Evolutionary conservation across 2,329 filamentous ascomycete species (phyloP).

Genomic region (Calonectria fujianensis): DNA sequence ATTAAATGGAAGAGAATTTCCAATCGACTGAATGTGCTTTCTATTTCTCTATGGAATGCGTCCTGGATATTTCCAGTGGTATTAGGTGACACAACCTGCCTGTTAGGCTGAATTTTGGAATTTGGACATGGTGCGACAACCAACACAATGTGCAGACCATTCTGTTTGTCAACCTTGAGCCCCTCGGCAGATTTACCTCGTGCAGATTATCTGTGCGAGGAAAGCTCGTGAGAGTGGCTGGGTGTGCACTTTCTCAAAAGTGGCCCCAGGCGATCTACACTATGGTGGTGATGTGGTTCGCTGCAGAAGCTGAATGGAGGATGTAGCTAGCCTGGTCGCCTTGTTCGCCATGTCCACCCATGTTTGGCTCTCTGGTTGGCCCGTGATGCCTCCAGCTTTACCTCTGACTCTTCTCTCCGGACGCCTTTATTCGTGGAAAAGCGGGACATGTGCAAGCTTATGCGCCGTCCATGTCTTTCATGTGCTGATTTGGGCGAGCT

Average conservation of each 20-base stretch:
- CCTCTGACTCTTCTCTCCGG: background rate
- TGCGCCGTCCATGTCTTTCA: background rate
- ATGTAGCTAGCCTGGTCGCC: background rate
- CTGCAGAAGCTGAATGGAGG: background rate
- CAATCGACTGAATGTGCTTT: background rate
- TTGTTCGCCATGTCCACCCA: background rate
- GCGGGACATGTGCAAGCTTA: constrained; percentile 1
- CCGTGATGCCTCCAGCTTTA: background rate
- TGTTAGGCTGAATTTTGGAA: background rate
- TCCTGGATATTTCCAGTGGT: background rate
- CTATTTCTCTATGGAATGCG: background rate
- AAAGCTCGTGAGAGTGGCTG: background rate
- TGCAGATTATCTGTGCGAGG: background rate
- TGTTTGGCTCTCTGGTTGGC: background rate
- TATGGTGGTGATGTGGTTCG: background rate
- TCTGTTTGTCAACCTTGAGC: background rate
- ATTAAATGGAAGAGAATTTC: background rate
- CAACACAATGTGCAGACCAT: background rate
- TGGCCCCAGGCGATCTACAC: constrained; percentile 15
- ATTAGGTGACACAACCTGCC: background rate
- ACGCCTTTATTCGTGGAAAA: background rate
- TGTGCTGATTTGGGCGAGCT: background rate
- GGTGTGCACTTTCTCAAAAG: background rate
- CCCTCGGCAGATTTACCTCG: background rate
- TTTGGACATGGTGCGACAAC: background rate